A percentile compares a stretch with the other conserved stretches of the same genome.
These are phyloP conservation scores for Gentiana straminea DNA, from an alignment of 257 asterid genomes.

Conservation along the genomic window DNA sequence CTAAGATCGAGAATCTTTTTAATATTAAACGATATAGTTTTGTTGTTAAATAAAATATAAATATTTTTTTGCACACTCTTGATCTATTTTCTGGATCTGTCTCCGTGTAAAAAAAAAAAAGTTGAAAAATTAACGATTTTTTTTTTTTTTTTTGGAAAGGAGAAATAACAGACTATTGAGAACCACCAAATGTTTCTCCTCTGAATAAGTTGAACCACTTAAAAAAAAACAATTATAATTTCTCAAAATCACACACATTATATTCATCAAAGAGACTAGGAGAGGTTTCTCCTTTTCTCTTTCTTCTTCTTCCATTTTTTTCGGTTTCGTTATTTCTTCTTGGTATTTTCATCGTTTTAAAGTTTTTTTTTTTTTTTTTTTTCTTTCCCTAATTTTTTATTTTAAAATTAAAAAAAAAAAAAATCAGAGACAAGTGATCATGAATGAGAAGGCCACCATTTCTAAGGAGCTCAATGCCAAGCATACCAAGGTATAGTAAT, in stretches of 20 bases:
- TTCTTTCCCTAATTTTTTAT: conserved; percentile 4
- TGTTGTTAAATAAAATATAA: too few species aligned
- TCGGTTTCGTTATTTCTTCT: not conserved
- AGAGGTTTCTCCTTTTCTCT: conserved; percentile 7
- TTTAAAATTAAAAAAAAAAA: not conserved
- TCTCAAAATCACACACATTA: not conserved
- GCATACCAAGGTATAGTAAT: conserved; percentile 50
- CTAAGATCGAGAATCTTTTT: too few species aligned
- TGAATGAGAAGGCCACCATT: conserved; percentile 78
- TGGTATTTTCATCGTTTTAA: conserved; percentile 1
- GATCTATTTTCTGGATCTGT: too few species aligned
- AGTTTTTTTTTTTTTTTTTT: not conserved
- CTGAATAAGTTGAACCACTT: conserved; percentile 14
- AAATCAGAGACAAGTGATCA: conserved; percentile 12
- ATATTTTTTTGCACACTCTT: too few species aligned
- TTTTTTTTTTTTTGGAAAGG: not conserved
- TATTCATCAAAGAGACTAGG: conserved; percentile 7
- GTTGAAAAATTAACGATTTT: too few species aligned
- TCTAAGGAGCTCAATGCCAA: conserved; percentile 77
- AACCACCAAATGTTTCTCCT: conserved; percentile 9
- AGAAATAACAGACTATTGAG: conserved; percentile 1
- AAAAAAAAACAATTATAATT: not conserved
- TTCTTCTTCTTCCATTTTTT: conserved; percentile 3
- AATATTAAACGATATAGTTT: too few species aligned
- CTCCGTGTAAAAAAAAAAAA: too few species aligned